phyloP scores from a whole-genome alignment of 1,139 yeast genomes.

The Debaryomyces coudertii region DNA sequence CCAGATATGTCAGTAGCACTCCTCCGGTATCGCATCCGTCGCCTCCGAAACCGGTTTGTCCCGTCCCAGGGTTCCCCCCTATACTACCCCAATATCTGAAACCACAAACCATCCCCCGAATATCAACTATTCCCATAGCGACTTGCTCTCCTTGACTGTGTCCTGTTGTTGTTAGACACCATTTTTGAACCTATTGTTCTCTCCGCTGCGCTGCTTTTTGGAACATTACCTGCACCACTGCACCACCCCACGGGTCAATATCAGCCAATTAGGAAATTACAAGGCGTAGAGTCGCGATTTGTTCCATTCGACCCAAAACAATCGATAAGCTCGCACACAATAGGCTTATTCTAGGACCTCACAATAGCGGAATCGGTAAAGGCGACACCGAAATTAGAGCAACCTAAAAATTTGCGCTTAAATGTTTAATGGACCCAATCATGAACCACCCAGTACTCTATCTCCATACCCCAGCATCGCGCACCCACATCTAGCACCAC shows the following conservation, averaged over 20 bases:
- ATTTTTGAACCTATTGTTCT: not conserved
- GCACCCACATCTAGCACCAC: too few relatives aligned
- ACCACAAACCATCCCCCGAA: not conserved
- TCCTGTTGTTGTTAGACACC: too few relatives aligned
- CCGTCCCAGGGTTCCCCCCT: too few relatives aligned
- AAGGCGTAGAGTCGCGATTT: slow-evolving; percentile 8
- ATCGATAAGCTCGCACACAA: not conserved
- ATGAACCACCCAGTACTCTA: too few relatives aligned
- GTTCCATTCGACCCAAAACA: not conserved
- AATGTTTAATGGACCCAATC: too few relatives aligned
- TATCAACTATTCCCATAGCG: not conserved
- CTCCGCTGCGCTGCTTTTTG: not conserved
- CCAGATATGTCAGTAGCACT: not conserved
- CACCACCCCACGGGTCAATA: slow-evolving; percentile 7
- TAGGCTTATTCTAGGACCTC: not conserved
- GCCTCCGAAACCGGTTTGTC: too few relatives aligned
- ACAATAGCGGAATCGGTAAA: not conserved
- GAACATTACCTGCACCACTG: slow-evolving; percentile 2
- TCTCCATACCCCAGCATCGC: too few relatives aligned
- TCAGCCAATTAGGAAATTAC: slow-evolving; percentile 1
- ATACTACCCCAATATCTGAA: not conserved
- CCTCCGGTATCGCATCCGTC: not conserved
- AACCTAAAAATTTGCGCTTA: too few relatives aligned
- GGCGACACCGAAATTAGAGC: not conserved
- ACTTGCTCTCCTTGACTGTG: too few relatives aligned